These are phyloP conservation scores for Cyanidioschyzon merolae DNA, from an alignment of 23 red algal species.

Conservation along the genomic window DNA sequence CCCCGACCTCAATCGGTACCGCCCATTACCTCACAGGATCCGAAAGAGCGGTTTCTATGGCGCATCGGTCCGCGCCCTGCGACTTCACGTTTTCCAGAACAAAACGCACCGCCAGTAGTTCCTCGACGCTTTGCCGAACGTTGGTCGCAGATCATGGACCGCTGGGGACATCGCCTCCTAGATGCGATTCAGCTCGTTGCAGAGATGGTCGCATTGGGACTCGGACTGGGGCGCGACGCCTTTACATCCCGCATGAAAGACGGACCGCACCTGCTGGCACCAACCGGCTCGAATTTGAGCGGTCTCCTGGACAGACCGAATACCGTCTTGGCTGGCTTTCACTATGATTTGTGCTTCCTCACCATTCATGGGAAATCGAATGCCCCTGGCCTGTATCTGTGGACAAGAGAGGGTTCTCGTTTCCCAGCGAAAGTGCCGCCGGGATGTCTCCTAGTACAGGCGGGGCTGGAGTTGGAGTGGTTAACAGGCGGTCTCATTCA, in stretches of 20 bases:
- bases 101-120: constrained; percentile 58
- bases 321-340: constrained; percentile 59
- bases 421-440: constrained; percentile 53
- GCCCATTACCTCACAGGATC: constrained; percentile 26
- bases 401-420: constrained; percentile 53
- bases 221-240: constrained; percentile 27
- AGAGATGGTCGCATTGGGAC: constrained; percentile 73
- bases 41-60: constrained; percentile 92
- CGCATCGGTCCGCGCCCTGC: constrained; percentile 42
- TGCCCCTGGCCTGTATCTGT: constrained; percentile 60
- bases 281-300: constrained; percentile 69
- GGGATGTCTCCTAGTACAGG: constrained; percentile 70
- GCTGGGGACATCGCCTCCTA: constrained; percentile 54
- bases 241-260: constrained; percentile 26
- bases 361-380: constrained; percentile 72
- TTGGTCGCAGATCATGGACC: constrained; percentile 52
- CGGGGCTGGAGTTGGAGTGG: constrained; percentile 71
- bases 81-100: constrained; percentile 58
- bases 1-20: constrained; percentile 20
- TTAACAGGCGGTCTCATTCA: constrained; percentile 61
- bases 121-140: constrained; percentile 52
- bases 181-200: constrained; percentile 34
- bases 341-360: constrained; percentile 81
- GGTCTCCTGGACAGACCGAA: constrained; percentile 34
- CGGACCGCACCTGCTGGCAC: constrained; percentile 86